A percentile compares a stretch with the other conserved stretches of the same genome.
Conservation (phyloP, 768 basidiomycete species). For the Lactarius trivialis region DNA sequence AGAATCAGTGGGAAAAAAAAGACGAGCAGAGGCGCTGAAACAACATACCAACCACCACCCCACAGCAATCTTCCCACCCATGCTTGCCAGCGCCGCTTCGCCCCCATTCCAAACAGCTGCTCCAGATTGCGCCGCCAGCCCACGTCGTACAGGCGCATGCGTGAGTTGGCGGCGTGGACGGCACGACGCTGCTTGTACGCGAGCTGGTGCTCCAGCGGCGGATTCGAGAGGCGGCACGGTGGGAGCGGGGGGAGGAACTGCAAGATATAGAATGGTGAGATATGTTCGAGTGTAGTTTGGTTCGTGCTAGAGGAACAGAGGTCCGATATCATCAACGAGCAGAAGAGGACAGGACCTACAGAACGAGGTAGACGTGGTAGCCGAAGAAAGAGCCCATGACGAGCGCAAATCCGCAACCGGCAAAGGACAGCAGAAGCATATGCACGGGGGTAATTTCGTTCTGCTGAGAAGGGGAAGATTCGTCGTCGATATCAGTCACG, state of each 20-base stretch:
- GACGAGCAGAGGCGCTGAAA: neutral
- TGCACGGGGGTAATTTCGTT: slow-evolving; percentile 64
- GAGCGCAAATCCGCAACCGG: slow-evolving; percentile 52
- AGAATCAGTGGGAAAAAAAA: neutral
- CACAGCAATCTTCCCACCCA: slow-evolving; percentile 49
- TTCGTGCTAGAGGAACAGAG: slow-evolving; percentile 49
- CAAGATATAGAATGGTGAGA: slow-evolving; percentile 69
- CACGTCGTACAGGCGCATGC: slow-evolving; percentile 61
- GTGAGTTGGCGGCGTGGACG: slow-evolving; percentile 55
- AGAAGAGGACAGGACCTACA: slow-evolving; percentile 43
- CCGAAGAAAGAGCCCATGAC: slow-evolving; percentile 68
- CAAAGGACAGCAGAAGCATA: slow-evolving; percentile 56
- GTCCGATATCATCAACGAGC: neutral
- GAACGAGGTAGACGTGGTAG: slow-evolving; percentile 73
- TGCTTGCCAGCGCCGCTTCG: slow-evolving; percentile 41
- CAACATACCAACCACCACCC: slow-evolving; percentile 60
- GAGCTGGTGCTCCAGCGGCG: slow-evolving; percentile 67
- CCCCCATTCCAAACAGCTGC: slow-evolving; percentile 49
- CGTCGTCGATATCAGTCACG: neutral
- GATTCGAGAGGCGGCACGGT: slow-evolving; percentile 50
- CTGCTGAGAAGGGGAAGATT: slow-evolving; percentile 30
- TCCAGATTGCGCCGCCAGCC: slow-evolving; percentile 67
- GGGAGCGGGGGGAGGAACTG: slow-evolving; percentile 63
- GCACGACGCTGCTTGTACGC: slow-evolving; percentile 56
- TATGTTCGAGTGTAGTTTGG: slow-evolving; percentile 76